Evolutionary conservation across 768 basidiomycete genomes (phyloP).

Genomic region (Rhodotorula taiwanensis): DNA sequence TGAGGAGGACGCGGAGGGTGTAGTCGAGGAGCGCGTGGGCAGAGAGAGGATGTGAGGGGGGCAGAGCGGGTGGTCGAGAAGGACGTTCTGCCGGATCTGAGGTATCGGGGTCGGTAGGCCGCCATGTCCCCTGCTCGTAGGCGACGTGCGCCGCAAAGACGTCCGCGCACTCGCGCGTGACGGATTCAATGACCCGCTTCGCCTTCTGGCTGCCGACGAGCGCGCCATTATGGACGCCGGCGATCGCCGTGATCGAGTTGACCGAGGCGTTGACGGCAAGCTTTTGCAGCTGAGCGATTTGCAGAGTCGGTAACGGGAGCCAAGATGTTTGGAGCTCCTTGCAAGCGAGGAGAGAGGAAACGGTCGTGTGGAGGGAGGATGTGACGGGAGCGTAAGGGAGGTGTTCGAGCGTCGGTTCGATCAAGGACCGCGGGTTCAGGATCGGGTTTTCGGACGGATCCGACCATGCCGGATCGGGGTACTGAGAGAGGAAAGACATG

Average conservation of each 20-base stretch:
- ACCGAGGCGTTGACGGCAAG: conserved; percentile 72
- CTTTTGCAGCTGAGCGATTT: conserved; percentile 67
- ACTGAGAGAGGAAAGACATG: conserved; percentile 16
- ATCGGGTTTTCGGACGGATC: conserved; percentile 27
- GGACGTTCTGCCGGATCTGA: conserved; percentile 36
- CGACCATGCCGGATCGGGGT: conserved; percentile 6
- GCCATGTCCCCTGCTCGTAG: conserved; percentile 33
- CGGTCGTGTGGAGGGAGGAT: conserved; percentile 58
- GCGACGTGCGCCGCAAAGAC: conserved; percentile 52
- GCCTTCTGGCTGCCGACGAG: conserved; percentile 53
- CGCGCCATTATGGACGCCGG: conserved; percentile 72
- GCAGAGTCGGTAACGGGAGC: conserved; percentile 60
- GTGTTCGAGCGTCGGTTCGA: conserved; percentile 28
- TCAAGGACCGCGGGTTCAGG: conserved; percentile 34
- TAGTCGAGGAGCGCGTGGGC: conserved; percentile 53
- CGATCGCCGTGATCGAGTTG: conserved; percentile 76
- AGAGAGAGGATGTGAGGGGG: conserved; percentile 47
- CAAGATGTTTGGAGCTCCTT: conserved; percentile 59
- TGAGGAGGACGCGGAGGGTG: conserved; percentile 54
- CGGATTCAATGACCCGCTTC: conserved; percentile 49
- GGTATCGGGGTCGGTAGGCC: conserved; percentile 32
- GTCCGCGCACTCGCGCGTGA: conserved; percentile 66
- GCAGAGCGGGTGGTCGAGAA: conserved; percentile 48
- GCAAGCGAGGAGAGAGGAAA: conserved; percentile 56
- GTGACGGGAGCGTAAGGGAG: conserved; percentile 30